Evolutionary conservation across 345 rosid species (phyloP).

Genomic region (Psidium friedrichsthalianum): DNA sequence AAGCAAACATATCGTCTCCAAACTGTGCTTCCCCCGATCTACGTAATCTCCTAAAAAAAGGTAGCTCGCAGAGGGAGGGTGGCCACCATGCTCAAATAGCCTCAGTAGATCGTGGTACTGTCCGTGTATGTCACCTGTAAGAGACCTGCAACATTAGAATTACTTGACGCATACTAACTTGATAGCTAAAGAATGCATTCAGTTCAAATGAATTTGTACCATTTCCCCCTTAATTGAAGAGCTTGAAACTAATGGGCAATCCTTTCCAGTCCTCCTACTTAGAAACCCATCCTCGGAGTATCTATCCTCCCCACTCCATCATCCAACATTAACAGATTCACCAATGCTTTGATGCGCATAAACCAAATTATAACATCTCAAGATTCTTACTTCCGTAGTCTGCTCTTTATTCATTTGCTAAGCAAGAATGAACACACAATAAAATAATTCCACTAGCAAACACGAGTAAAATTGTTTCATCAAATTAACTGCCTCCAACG

Average conservation of each 20-base stretch:
- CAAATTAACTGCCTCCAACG: neutral
- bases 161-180: neutral
- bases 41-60: conserved; percentile 96
- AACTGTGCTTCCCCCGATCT: conserved; percentile 95
- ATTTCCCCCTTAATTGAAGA: neutral
- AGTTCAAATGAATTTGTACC: neutral
- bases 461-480: neutral
- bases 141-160: neutral
- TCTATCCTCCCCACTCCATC: neutral
- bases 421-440: neutral
- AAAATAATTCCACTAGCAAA: neutral
- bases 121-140: conserved; percentile 90
- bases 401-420: neutral
- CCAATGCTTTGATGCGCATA: neutral
- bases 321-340: neutral
- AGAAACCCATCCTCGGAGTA: neutral
- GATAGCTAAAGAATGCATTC: neutral
- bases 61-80: conserved; percentile 86
- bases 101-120: conserved; percentile 91
- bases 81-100: conserved; percentile 76
- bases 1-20: conserved; percentile 93
- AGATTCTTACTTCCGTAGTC: neutral
- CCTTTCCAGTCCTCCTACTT: neutral
- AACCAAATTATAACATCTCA: neutral
- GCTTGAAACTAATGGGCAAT: neutral